These are phyloP conservation scores for Hippophae tibetana DNA, from an alignment of 306 rosid species.

Conservation along the genomic window DNA sequence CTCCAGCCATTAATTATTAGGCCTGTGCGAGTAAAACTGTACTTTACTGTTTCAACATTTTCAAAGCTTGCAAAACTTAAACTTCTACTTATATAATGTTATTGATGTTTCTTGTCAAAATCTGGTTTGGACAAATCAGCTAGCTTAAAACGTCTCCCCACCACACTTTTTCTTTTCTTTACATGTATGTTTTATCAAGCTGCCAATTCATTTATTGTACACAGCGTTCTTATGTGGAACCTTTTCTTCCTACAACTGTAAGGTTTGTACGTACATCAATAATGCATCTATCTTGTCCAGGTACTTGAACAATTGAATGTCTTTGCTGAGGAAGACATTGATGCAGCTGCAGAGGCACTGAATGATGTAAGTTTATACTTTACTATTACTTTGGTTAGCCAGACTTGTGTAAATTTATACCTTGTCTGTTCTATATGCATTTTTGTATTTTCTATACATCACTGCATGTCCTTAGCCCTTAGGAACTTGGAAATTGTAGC, in stretches of 20 bases:
- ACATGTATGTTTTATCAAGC: background rate
- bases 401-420: background rate
- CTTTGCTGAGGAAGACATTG: constrained; percentile 64
- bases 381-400: constrained; percentile 4
- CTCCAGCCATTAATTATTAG: no score
- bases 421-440: constrained; percentile 4
- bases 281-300: constrained; percentile 31
- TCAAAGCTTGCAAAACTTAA: background rate
- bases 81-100: background rate
- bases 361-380: constrained; percentile 47
- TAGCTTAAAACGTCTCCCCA: no score
- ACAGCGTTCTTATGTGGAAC: no score
- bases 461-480: no score
- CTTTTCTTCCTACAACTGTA: no score
- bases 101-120: background rate
- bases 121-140: background rate
- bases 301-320: constrained; percentile 74
- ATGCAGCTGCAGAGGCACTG: constrained; percentile 83
- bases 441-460: no score
- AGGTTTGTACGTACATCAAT: background rate
- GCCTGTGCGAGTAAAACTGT: no score
- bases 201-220: no score
- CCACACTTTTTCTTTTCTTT: no score
- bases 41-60: background rate
- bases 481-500: no score